Conservation (phyloP, 1,284 basidiomycete species). For the Rhodotorula mucilaginosa region DNA sequence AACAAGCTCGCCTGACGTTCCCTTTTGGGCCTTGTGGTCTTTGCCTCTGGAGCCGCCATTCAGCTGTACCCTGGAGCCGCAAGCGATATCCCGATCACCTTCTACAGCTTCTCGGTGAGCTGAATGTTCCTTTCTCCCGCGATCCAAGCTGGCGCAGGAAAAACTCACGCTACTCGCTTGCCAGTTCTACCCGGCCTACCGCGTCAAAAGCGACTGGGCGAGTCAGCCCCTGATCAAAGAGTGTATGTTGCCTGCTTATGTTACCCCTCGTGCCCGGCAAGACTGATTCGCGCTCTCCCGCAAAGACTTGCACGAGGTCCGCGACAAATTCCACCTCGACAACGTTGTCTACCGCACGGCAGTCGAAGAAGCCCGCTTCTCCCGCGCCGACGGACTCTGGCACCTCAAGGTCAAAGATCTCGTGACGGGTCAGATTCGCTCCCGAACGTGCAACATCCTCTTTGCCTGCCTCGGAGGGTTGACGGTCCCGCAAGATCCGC, state of each 20-base stretch:
- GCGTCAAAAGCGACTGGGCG: constrained; percentile 34
- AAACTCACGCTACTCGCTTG: not conserved
- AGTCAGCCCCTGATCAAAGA: not conserved
- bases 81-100: constrained; percentile 34
- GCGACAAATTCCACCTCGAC: constrained; percentile 22
- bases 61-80: constrained; percentile 36
- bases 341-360: constrained; percentile 35
- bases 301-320: constrained; percentile 31
- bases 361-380: constrained; percentile 28
- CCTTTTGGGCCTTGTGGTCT: not conserved
- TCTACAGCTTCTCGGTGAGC: constrained; percentile 40
- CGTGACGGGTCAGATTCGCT: constrained; percentile 18
- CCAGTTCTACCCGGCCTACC: constrained; percentile 24
- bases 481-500: constrained; percentile 32
- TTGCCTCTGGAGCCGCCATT: too few relatives aligned
- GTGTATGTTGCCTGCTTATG: constrained; percentile 1
- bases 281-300: not conserved
- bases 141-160: fast-evolving
- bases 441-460: constrained; percentile 39
- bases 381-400: constrained; percentile 33
- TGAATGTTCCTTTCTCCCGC: too few relatives aligned
- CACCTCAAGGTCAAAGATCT: constrained; percentile 28
- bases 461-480: constrained; percentile 36
- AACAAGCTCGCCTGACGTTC: not conserved
- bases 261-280: not conserved